Evolutionary conservation across 2,329 filamentous ascomycete genomes (phyloP).

Genomic region (Alternaria conjuncta): DNA sequence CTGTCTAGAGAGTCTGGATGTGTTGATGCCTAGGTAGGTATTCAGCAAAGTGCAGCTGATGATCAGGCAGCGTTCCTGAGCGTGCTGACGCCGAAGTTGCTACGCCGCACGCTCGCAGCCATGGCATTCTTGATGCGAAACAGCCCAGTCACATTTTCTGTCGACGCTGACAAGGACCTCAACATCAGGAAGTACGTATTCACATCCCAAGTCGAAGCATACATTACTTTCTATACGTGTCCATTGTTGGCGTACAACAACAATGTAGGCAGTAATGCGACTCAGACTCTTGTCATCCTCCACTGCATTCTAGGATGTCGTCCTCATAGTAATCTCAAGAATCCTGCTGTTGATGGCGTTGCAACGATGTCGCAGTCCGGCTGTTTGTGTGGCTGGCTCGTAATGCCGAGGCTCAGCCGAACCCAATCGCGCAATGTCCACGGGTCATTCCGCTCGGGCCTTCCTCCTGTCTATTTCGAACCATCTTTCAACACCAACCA

Average conservation of each 20-base stretch:
- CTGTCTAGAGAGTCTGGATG: neutral
- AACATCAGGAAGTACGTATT: no score
- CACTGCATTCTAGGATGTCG: neutral
- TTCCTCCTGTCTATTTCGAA: neutral
- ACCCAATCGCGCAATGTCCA: neutral
- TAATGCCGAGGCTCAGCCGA: neutral
- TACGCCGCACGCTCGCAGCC: neutral
- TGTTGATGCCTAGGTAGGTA: neutral
- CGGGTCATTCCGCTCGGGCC: neutral
- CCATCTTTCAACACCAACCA: neutral
- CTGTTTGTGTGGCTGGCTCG: neutral
- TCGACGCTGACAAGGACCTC: neutral
- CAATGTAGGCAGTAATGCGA: neutral
- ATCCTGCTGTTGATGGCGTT: neutral
- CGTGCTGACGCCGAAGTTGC: neutral
- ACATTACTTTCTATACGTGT: neutral
- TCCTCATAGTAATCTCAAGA: fast-evolving
- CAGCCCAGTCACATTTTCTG: neutral
- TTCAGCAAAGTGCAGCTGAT: neutral
- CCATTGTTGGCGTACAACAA: neutral
- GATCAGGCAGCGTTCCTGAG: neutral
- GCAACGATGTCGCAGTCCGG: neutral
- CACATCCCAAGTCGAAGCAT: neutral
- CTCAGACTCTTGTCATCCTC: neutral
- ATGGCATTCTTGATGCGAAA: neutral